A percentile compares a stretch with the other conserved stretches of the same genome.
These are phyloP conservation scores for Aegilops sharonensis DNA, from an alignment of 176 grass and related monocot genomes.

Conservation along the genomic window DNA sequence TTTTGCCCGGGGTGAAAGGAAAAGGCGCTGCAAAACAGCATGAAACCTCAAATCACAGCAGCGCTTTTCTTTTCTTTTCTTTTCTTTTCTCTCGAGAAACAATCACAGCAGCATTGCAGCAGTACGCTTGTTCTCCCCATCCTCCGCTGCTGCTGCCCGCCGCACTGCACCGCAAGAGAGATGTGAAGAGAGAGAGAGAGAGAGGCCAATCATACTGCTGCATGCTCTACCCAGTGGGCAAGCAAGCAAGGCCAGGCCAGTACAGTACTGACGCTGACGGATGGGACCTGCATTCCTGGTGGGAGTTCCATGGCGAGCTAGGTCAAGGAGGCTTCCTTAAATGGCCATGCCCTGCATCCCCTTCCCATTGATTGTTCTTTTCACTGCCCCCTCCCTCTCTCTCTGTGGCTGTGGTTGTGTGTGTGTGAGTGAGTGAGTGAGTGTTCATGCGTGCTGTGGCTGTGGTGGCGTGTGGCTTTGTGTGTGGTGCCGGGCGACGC, in stretches of 20 bases:
- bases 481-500: constrained; percentile 48
- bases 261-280: background rate
- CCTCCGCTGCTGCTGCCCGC: constrained; percentile 1
- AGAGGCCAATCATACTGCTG: constrained; percentile 13
- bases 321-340: constrained; percentile 68
- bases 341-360: constrained; percentile 40
- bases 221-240: constrained; percentile 5
- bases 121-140: constrained; percentile 10
- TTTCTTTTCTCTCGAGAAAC: constrained; percentile 29
- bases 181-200: background rate
- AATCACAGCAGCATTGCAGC: constrained; percentile 44
- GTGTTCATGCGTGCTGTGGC: background rate
- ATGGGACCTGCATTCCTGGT: constrained; percentile 48
- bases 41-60: constrained; percentile 78
- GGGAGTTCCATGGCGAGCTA: constrained; percentile 34
- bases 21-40: constrained; percentile 37
- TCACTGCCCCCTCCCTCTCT: constrained; percentile 23
- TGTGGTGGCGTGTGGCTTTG: constrained; percentile 44
- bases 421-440: background rate
- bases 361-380: constrained; percentile 60
- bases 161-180: background rate
- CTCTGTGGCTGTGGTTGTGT: background rate
- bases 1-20: constrained; percentile 46
- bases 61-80: constrained; percentile 20
- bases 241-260: background rate